Conservation (phyloP, 2,329 filamentous ascomycete genomes). For the Didymella exigua region DNA sequence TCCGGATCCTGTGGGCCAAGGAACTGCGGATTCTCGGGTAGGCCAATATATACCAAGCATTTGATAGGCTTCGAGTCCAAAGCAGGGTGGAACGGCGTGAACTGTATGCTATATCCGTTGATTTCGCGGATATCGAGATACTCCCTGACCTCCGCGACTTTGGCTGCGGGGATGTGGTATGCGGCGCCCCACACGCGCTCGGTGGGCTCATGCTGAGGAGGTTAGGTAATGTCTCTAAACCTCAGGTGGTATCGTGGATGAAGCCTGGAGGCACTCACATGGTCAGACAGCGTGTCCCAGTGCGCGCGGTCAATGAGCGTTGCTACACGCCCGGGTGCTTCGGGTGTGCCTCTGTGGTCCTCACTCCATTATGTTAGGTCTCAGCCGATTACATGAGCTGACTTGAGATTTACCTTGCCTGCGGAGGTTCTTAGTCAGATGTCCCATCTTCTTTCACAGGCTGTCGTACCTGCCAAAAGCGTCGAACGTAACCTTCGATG, state of each 20-base stretch:
- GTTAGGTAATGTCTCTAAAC: not conserved
- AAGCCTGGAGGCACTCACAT: conserved; percentile 50
- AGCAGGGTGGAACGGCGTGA: conserved; percentile 78
- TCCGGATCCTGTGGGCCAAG: conserved; percentile 81
- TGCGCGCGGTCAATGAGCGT: conserved; percentile 85
- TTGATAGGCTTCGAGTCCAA: conserved; percentile 38
- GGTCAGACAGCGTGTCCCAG: conserved; percentile 76
- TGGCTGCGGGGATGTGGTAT: conserved; percentile 76
- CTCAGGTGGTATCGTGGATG: too few species aligned
- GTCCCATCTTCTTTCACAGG: not conserved
- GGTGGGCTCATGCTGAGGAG: conserved; percentile 55
- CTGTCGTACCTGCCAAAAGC: conserved; percentile 91
- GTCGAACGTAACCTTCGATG: conserved; percentile 89
- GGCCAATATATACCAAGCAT: conserved; percentile 89
- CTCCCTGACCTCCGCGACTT: conserved; percentile 79
- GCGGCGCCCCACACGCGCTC: conserved; percentile 85
- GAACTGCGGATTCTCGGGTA: conserved; percentile 92
- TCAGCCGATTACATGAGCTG: not conserved
- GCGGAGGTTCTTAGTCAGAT: conserved; percentile 24
- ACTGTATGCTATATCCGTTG: conserved; percentile 94
- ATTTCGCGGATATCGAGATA: conserved; percentile 98
- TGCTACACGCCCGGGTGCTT: conserved; percentile 86
- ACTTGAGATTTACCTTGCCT: conserved; percentile 42
- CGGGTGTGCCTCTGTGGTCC: conserved; percentile 91
- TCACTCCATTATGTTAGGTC: conserved; percentile 62